These are phyloP conservation scores for Penicillium oxalicum DNA, from an alignment of 2,329 filamentous ascomycete genomes.

Conservation along the genomic window DNA sequence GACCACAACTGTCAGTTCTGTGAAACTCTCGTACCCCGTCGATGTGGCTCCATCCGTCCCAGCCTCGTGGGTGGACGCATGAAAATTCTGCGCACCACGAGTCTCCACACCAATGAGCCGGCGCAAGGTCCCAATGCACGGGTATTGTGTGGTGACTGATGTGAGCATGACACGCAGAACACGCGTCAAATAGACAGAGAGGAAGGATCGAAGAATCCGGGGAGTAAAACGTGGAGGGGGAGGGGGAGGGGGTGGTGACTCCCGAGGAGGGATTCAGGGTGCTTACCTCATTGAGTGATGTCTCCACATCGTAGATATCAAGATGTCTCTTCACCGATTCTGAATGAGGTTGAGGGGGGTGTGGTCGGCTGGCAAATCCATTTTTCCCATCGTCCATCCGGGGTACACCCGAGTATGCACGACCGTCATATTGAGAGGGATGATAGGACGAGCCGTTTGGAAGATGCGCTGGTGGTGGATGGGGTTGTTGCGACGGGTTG, in stretches of 20 bases:
- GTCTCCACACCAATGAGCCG: not conserved
- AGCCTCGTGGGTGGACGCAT: slow-evolving; percentile 6
- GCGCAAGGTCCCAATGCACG: not conserved
- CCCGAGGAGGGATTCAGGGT: not conserved
- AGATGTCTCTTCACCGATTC: slow-evolving; percentile 58
- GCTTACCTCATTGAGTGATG: slow-evolving; percentile 44
- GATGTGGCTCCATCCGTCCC: not conserved
- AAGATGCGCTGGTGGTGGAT: slow-evolving; percentile 19
- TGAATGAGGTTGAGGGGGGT: slow-evolving; percentile 31
- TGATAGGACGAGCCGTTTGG: slow-evolving; percentile 28
- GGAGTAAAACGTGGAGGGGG: no score
- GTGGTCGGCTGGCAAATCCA: slow-evolving; percentile 23
- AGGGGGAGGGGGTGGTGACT: no score
- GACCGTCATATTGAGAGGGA: slow-evolving; percentile 27
- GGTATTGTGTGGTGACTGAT: no score
- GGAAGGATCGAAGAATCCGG: not conserved
- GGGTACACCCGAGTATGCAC: slow-evolving; percentile 24
- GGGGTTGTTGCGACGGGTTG: slow-evolving; percentile 25
- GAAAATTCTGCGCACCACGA: slow-evolving; percentile 6
- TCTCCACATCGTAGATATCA: slow-evolving; percentile 56
- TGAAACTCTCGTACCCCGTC: no score
- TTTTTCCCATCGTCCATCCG: slow-evolving; percentile 34
- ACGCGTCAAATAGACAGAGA: not conserved
- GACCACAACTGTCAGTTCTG: slow-evolving; percentile 7
- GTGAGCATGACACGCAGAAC: not conserved